A percentile compares a stretch with the other conserved stretches of the same genome.
Evolutionary conservation across 108 stramenopile genomes (phyloP).

Genomic region (Skeletonema costatum): DNA sequence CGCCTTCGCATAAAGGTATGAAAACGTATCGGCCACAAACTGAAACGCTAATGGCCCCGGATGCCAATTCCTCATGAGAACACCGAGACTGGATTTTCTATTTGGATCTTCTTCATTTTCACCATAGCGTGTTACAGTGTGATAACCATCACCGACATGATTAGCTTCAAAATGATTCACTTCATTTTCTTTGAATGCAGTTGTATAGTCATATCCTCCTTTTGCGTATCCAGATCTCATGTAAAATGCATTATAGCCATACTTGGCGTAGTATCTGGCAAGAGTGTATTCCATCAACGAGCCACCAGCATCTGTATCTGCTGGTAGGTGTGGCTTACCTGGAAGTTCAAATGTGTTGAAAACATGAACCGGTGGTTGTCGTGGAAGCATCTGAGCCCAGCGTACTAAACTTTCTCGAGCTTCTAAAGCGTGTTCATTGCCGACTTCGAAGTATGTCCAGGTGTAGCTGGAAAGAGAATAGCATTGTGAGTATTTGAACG

Average conservation of each 20-base stretch:
- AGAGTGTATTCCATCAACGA: conserved; percentile 25
- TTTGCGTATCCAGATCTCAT: conserved; percentile 39
- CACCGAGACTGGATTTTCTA: conserved; percentile 49
- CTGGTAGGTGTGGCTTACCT: neutral
- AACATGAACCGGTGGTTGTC: conserved; percentile 45
- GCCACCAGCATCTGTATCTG: neutral
- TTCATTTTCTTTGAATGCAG: conserved; percentile 30
- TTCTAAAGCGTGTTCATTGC: neutral
- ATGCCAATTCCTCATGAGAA: conserved; percentile 55
- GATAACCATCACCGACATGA: conserved; percentile 53
- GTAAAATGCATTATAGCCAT: conserved; percentile 51
- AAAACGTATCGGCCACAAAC: conserved; percentile 44
- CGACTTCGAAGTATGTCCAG: conserved; percentile 57
- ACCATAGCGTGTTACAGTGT: conserved; percentile 52
- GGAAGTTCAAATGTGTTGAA: conserved; percentile 31
- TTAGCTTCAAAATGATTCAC: conserved; percentile 33
- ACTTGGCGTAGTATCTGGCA: conserved; percentile 40
- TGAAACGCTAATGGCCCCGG: conserved; percentile 55
- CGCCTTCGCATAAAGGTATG: conserved; percentile 48
- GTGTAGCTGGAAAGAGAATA: conserved; percentile 6
- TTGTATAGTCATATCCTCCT: conserved; percentile 50
- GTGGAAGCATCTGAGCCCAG: conserved; percentile 48
- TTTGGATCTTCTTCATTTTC: conserved; percentile 42
- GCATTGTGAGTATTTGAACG: no score
- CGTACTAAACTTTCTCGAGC: conserved; percentile 41